Conservation (phyloP, 2,329 filamentous ascomycete genomes). For the Leptographium wingfieldii region DNA sequence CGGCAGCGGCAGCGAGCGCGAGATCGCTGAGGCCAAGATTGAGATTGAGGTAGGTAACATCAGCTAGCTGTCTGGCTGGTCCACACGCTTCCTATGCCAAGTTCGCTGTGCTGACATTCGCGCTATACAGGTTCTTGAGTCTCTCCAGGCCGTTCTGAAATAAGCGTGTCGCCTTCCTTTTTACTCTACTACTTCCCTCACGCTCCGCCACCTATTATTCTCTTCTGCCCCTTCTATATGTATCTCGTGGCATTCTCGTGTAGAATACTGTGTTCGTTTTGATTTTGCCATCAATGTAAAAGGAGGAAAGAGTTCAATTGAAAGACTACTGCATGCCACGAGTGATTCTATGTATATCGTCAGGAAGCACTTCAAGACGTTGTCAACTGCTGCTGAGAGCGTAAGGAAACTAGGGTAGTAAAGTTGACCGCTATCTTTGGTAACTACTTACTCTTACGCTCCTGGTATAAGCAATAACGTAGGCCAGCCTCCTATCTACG, state of each 20-base stretch:
- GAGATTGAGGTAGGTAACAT: constrained; percentile 70
- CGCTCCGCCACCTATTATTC: neutral
- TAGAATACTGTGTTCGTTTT: constrained; percentile 23
- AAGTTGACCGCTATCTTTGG: too few species aligned
- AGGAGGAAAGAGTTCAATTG: neutral
- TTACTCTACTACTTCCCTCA: neutral
- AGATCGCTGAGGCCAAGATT: constrained; percentile 98
- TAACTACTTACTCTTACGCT: too few species aligned
- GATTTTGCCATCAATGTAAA: constrained; percentile 6
- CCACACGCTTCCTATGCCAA: neutral
- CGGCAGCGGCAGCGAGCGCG: constrained; percentile 87
- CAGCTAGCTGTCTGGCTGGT: neutral
- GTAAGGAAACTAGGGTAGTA: too few species aligned
- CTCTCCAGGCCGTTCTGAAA: constrained; percentile 68
- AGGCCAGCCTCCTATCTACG: neutral
- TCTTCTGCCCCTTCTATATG: neutral
- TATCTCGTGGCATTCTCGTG: constrained; percentile 17
- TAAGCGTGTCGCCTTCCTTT: constrained; percentile 29
- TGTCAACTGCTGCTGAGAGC: too few species aligned
- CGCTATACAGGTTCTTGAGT: constrained; percentile 59
- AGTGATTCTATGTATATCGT: neutral
- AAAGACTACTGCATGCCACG: neutral
- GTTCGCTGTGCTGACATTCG: too few species aligned
- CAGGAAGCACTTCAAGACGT: neutral
- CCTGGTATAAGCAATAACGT: neutral